phyloP scores from a whole-genome alignment of 345 rosid species.

The Rhodomyrtus tomentosa region DNA sequence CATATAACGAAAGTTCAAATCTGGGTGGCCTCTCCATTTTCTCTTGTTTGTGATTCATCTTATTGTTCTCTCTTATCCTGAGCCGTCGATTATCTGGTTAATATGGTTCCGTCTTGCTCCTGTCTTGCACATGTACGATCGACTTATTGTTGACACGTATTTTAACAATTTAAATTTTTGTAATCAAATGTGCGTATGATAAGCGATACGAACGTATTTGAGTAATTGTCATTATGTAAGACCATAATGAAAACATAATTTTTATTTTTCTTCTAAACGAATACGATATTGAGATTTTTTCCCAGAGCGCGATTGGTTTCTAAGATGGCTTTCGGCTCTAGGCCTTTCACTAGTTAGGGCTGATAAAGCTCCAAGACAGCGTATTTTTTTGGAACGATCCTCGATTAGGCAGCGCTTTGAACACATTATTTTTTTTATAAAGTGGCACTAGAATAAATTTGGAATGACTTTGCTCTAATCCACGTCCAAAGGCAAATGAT shows the following conservation, averaged over 20 bases:
- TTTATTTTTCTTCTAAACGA: neutral
- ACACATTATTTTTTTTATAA: neutral
- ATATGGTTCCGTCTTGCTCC: neutral
- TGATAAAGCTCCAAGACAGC: too few relatives aligned
- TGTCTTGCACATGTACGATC: neutral
- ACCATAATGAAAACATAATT: neutral
- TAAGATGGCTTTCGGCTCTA: neutral
- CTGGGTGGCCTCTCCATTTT: neutral
- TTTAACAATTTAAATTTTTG: neutral
- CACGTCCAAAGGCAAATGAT: neutral
- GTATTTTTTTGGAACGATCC: too few relatives aligned
- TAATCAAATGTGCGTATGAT: neutral
- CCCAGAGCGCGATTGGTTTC: neutral
- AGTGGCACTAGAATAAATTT: neutral
- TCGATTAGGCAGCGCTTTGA: neutral
- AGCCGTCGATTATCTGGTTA: neutral
- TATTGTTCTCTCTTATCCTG: neutral
- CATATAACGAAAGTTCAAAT: neutral
- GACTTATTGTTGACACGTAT: neutral
- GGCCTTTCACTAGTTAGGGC: neutral
- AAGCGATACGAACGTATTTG: too few relatives aligned
- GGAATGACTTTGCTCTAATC: neutral
- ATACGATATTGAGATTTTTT: slow-evolving; percentile 1
- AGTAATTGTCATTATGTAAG: too few relatives aligned
- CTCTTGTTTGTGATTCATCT: neutral